Evolutionary conservation across 352 stramenopile genomes (phyloP), one percentile per base, ranked within the genome.

Genomic region (Phytophthora lateralis): DNA sequence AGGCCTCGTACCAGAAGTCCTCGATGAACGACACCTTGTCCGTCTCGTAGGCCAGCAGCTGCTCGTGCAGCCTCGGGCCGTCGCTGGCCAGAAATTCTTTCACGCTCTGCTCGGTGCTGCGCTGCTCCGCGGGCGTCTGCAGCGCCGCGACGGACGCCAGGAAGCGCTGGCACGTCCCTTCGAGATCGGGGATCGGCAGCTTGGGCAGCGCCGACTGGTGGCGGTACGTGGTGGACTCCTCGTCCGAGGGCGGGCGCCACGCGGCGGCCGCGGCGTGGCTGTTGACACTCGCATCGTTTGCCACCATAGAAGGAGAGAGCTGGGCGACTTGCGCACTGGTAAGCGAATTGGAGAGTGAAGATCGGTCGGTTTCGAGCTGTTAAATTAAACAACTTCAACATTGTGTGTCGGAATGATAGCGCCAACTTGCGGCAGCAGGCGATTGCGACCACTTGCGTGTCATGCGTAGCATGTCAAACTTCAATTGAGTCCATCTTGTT

Each of bases 1-100:
- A 99, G 29, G 91, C 85, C 57, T 98, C 96, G 64, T 95, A 96
- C 95, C 96, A 99, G 73, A 98, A 99, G 68, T 97, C 94, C 54
- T 95, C 86, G 46, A 95, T 95, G 73, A 84, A 95, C 35, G 74
- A 89, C 50, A 77, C 74, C 69, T 92, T 90, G 71, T 93, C 76
- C 53, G 78, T 62, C 38, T 76, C 83, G 62, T 95, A 93, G 44
- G 75, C 73, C 11, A 90, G 76, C 47, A 95, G 66, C 48, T 91
- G 76, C 48, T 71, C 49, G 58, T 95, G 86, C 47, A 95, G 68
- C 42, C 62, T 62, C 15, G 90, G 86, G 14, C 95, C 96, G 50
- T 92, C 86, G 8, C 60, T 72, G 11, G 42, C 46, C 6, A 93
- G 47, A 48, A 97, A 97, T 41, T 82, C 63, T 5, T 62, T 64